A percentile compares a stretch with the other conserved stretches of the same genome.
These are phyloP conservation scores for Skeletonema potamos DNA, from an alignment of 108 stramenopile genomes.

Conservation along the genomic window DNA sequence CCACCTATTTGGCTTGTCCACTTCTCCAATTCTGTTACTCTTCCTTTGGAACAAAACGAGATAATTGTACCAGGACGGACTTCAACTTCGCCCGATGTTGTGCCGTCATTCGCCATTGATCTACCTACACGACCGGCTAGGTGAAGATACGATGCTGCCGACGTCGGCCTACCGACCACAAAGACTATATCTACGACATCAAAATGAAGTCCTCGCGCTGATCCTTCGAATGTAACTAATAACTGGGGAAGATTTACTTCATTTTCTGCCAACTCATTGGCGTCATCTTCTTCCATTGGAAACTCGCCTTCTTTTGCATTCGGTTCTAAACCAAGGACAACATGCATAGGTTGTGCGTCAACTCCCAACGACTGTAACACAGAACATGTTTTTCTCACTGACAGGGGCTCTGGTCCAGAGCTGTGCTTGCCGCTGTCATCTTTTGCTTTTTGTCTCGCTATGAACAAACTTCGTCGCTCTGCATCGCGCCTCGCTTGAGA, in stretches of 20 bases:
- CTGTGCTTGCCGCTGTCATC: not conserved
- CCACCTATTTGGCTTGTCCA: conserved; percentile 64
- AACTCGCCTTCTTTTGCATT: conserved; percentile 35
- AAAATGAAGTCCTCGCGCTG: conserved; percentile 74
- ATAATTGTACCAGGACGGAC: conserved; percentile 53
- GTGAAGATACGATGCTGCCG: conserved; percentile 74
- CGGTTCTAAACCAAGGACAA: conserved; percentile 52
- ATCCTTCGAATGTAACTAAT: conserved; percentile 72
- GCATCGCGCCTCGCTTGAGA: conserved; percentile 37
- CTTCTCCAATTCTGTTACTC: conserved; percentile 52
- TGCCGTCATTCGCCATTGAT: conserved; percentile 17
- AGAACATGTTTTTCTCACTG: conserved; percentile 51
- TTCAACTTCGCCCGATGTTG: conserved; percentile 27
- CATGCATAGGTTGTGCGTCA: conserved; percentile 57
- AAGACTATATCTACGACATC: conserved; percentile 67
- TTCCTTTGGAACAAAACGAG: conserved; percentile 58
- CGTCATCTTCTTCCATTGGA: conserved; percentile 2
- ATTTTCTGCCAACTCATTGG: conserved; percentile 5
- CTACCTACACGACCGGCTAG: conserved; percentile 76
- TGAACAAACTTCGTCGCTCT: conserved; percentile 9
- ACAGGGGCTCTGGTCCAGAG: conserved; percentile 34
- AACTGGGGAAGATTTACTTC: conserved; percentile 45
- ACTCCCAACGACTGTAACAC: conserved; percentile 47
- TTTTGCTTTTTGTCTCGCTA: conserved; percentile 20
- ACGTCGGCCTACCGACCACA: conserved; percentile 52